Evolutionary conservation across 148 eudicot species (phyloP), one percentile per base, ranked within the genome.

Genomic region (Spergularia bocconei): DNA sequence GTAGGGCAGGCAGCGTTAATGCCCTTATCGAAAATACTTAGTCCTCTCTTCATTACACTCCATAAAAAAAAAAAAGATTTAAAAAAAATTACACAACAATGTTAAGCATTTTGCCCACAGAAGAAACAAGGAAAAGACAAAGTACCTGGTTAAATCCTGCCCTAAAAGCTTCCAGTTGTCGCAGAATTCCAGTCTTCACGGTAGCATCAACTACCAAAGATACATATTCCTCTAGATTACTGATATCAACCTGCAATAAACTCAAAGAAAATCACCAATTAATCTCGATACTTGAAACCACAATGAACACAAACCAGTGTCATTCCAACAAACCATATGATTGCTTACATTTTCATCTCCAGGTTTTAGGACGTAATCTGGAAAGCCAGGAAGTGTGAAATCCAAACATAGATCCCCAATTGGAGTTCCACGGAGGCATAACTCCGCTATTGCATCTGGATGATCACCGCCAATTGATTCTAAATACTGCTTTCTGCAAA

Each of bases 331-430:
- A 4, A 12, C 25, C 3, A 14, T 51, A 41, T 41, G 53, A 38
- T 29, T 51, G 58, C n/a, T 74, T 86, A 96, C 99, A 85, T 85
- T 92, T 21, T 87, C 89, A 41, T 86, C 84, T 74, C 87, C 89
- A 47, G 90, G 79, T 83, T 87, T 92, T 79, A 96, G 62, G 50
- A 86, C 76, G 36, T 91, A 92, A 77, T 96, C 94, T 36, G 93
- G 97, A 86, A 89, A 87, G 38, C 99, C 99, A 72, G 99, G 98
- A 55, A 96, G 85, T 25, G 99, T 91, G 82, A 96, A 91, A 87
- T 96, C 97, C 79, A 96, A 86, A 88, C 90, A 91, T 36, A 96
- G 89, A 83, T 96, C 99, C 80, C 86, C 95, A 78, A 96, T 54
- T 70, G 88, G 79, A 63, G 91, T 82, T 75, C 97, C 99, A 63